Conservation (phyloP, 2,329 filamentous ascomycete genomes). For the Ascochyta lentis region DNA sequence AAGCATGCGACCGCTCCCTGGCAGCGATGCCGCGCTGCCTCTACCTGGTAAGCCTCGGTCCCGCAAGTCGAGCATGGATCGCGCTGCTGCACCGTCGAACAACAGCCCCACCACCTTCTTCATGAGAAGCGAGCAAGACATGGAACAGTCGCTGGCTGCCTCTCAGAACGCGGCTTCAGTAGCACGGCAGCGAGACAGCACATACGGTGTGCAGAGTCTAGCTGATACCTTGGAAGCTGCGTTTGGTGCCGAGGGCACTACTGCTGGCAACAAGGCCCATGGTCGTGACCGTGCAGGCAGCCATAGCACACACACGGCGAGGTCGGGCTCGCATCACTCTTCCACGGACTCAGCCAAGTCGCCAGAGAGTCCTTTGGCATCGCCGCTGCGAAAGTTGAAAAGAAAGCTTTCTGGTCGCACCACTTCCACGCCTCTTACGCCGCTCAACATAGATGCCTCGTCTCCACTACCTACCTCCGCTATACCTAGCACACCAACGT, state of each 20-base stretch:
- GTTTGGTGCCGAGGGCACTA: constrained; percentile 40
- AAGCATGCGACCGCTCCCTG: constrained; percentile 45
- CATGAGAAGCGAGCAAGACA: constrained; percentile 61
- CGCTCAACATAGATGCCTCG: constrained; percentile 31
- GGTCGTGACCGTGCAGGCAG: constrained; percentile 37
- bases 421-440: constrained; percentile 33
- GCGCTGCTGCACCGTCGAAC: constrained; percentile 36
- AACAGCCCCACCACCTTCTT: constrained; percentile 65
- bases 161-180: constrained; percentile 24
- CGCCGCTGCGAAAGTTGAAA: constrained; percentile 29
- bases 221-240: constrained; percentile 59
- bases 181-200: constrained; percentile 49
- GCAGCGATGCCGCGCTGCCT: constrained; percentile 44
- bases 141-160: constrained; percentile 50
- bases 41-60: constrained; percentile 40
- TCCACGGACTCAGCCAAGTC: constrained; percentile 25
- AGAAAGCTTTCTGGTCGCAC: constrained; percentile 33
- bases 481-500: constrained; percentile 66
- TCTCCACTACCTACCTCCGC: constrained; percentile 58
- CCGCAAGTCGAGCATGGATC: constrained; percentile 49
- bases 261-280: constrained; percentile 32
- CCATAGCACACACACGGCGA: constrained; percentile 27
- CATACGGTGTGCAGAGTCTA: constrained; percentile 65
- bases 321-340: constrained; percentile 32
- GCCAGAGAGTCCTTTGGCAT: constrained; percentile 29